Evolutionary conservation across 768 basidiomycete genomes (phyloP).

Genomic region (Asterophora lycoperdoides): DNA sequence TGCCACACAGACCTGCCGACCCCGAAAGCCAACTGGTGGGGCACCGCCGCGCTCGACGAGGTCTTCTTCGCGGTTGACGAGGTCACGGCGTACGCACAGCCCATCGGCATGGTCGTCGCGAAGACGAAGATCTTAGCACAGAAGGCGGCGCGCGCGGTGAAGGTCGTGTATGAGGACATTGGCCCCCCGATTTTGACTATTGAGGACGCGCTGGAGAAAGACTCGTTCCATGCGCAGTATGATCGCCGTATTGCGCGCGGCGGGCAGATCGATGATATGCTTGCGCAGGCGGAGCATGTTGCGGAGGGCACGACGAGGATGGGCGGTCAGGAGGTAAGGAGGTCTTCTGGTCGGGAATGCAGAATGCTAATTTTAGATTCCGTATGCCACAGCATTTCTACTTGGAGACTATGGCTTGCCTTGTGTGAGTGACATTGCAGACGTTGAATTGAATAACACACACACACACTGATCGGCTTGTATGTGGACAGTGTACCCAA

Average conservation of each 20-base stretch:
- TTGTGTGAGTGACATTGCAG: conserved; percentile 9
- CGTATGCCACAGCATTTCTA: conserved; percentile 10
- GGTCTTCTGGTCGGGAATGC: too few species aligned
- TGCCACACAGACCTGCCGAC: conserved; percentile 12
- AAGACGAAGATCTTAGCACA: conserved; percentile 13
- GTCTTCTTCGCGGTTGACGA: conserved; percentile 14
- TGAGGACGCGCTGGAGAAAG: conserved; percentile 14
- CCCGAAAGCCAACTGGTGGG: conserved; percentile 15
- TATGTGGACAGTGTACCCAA: conserved; percentile 8
- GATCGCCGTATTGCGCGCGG: conserved; percentile 12
- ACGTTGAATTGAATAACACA: too few species aligned
- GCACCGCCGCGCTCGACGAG: conserved; percentile 12
- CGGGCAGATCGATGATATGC: conserved; percentile 7
- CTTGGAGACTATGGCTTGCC: conserved; percentile 16
- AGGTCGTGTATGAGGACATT: conserved; percentile 12
- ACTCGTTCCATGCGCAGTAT: conserved; percentile 11
- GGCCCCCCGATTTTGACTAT: conserved; percentile 12
- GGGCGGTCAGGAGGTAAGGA: conserved; percentile 14
- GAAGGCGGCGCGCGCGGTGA: conserved; percentile 9
- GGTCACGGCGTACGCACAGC: conserved; percentile 10
- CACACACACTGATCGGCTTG: too few species aligned
- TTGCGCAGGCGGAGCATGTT: conserved; percentile 3
- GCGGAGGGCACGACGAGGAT: conserved; percentile 12
- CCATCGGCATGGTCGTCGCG: conserved; percentile 15
- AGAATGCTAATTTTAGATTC: too few species aligned